A percentile compares a stretch with the other conserved stretches of the same genome.
Evolutionary conservation across 2,329 filamentous ascomycete genomes (phyloP).

Genomic region (Plenodomus tracheiphilus): DNA sequence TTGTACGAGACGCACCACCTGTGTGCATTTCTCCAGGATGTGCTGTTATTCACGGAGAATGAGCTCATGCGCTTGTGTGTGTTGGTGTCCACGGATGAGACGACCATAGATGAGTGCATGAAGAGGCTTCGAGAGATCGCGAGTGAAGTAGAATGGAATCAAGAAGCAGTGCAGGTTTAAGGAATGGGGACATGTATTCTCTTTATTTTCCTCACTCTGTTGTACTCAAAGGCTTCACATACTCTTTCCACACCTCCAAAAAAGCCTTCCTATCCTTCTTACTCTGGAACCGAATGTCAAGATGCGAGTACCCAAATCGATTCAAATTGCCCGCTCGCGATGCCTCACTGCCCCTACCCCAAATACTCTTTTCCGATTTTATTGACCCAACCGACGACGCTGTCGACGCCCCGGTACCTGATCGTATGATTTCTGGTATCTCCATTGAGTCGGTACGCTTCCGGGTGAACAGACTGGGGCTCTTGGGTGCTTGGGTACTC

Average conservation of each 20-base stretch:
- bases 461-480: conserved; percentile 1
- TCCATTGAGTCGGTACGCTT: conserved; percentile 16
- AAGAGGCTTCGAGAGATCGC: background rate
- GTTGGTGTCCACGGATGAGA: background rate
- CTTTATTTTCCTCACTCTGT: background rate
- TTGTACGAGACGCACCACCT: background rate
- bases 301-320: conserved; percentile 29
- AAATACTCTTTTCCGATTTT: conserved; percentile 13
- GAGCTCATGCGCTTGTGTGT: background rate
- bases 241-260: conserved; percentile 30
- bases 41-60: background rate
- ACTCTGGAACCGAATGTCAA: conserved; percentile 35
- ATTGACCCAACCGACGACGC: conserved; percentile 15
- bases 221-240: conserved; percentile 23
- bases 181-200: background rate
- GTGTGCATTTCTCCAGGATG: background rate
- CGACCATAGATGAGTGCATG: background rate
- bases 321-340: conserved; percentile 20
- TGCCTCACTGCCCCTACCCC: conserved; percentile 4
- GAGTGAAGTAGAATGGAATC: background rate
- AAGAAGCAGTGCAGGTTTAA: background rate
- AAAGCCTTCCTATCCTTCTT: conserved; percentile 32
- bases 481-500: conserved; percentile 1
- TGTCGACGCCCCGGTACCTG: conserved; percentile 15
- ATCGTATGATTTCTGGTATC: conserved; percentile 8